phyloP scores from a whole-genome alignment of 495 filamentous ascomycete genomes.

The Annulohypoxylon maeteangense region DNA sequence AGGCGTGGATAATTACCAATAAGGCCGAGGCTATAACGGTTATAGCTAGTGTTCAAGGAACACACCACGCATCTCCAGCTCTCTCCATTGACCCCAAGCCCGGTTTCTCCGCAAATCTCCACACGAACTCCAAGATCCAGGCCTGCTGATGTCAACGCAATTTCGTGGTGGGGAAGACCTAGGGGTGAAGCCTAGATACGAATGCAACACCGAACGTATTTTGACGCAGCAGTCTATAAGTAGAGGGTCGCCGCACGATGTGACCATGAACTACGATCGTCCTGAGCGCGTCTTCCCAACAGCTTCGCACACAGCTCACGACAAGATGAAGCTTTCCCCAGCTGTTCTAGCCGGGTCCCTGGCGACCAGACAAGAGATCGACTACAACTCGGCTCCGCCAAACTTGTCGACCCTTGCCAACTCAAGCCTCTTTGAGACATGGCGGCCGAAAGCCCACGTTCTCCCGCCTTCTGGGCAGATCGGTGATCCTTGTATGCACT shows the following conservation, averaged over 20 bases:
- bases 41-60: constrained; percentile 6
- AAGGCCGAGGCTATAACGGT: constrained; percentile 30
- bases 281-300: background rate
- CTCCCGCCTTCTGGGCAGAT: constrained; percentile 39
- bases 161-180: background rate
- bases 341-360: constrained; percentile 32
- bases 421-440: constrained; percentile 40
- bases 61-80: constrained; percentile 28
- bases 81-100: constrained; percentile 18
- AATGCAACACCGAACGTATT: background rate
- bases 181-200: background rate
- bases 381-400: constrained; percentile 40
- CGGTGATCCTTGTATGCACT: constrained; percentile 45
- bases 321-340: constrained; percentile 38
- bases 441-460: constrained; percentile 40
- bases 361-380: constrained; percentile 27
- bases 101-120: constrained; percentile 35
- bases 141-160: constrained; percentile 19
- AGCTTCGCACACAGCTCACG: background rate
- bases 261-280: background rate
- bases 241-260: background rate
- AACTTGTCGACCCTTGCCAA: constrained; percentile 39
- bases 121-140: constrained; percentile 28
- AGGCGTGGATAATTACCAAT: background rate
- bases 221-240: constrained; percentile 13